Base-by-base conservation (phyloP, 2,329 filamentous ascomycete species). In the Rutstroemia sp. region DNA sequence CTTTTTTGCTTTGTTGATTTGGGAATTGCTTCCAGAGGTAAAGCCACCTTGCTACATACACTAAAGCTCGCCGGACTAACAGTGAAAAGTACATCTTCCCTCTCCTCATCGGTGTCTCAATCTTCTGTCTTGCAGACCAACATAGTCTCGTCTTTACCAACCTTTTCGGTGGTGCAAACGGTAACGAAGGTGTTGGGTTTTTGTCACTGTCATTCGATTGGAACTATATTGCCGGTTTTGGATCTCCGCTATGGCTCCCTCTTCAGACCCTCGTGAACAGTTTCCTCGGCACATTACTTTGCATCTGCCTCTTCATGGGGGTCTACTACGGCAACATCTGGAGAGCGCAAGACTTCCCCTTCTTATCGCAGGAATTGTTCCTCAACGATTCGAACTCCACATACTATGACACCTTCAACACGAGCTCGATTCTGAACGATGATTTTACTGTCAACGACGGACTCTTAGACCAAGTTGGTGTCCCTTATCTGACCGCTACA, bases 71-170 rank as follows among this genome's bases (percentile, higher is more conserved):
- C 9, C 14, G 6, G 23, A 30, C 41, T 56, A 21, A 54, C 19
- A 49, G 23, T 6, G 4, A 10, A 1, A 16, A 57, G 56, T 59
- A 59, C 23, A 58, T 59, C 5, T 58, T 59, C 25, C 58, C 58
- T 8, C 39, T 59, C n/a, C 77, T 86, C 10, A 90, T 88, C 9
- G 73, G 72, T 18, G 60, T 75, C 16, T 70, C 66, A 7, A 67
- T 79, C 25, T 75, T 77, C 52, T 79, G 77, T 59, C 69, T 79
- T 4, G 72, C 75, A 0, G 71, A 74, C 12, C 70, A 72, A 38
- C 65, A 73, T 41, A 76, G 65, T 53, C 59, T 72, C 1, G 64
- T 75, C 5, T 75, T 79, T 50, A 77, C 75, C 19, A 75, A 75
- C 42, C 63, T 79, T n/a, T 79, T 79, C 58, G 77, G 77, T 4